phyloP scores from a whole-genome alignment of 2,329 filamentous ascomycete genomes.

The Sporothrix dimorphospora region DNA sequence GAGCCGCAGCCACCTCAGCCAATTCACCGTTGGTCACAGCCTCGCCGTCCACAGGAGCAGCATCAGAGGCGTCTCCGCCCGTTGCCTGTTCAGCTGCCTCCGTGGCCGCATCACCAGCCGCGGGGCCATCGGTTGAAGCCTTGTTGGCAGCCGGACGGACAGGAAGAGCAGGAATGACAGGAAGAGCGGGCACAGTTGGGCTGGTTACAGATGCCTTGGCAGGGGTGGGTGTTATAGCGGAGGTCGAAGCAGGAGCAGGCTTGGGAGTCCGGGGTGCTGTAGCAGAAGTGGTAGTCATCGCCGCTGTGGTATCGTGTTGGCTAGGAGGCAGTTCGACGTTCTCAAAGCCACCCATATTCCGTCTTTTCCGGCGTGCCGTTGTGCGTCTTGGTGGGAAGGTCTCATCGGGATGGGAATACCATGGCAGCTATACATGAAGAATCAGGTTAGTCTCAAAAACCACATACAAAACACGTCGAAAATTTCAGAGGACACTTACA shows the following conservation, averaged over 20 bases:
- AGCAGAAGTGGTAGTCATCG: not conserved
- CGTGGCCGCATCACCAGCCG: constrained; percentile 8
- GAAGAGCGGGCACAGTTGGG: constrained; percentile 44
- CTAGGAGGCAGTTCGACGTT: constrained; percentile 44
- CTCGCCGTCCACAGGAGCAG: not conserved
- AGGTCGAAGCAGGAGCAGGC: not conserved
- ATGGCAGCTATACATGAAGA: constrained; percentile 54
- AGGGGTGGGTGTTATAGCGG: constrained; percentile 34
- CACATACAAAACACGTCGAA: too few species aligned
- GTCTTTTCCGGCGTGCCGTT: constrained; percentile 50
- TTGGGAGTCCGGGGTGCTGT: not conserved
- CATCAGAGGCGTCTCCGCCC: constrained; percentile 21
- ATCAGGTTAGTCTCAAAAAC: not conserved
- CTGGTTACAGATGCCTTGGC: constrained; percentile 35
- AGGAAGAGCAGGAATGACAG: constrained; percentile 53
- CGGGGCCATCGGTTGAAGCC: not conserved
- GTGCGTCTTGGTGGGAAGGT: constrained; percentile 53
- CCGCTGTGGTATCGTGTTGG: not conserved
- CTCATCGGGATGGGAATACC: constrained; percentile 56
- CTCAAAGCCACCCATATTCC: constrained; percentile 42
- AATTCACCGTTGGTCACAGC: not conserved
- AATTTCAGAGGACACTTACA: constrained; percentile 46
- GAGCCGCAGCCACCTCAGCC: constrained; percentile 31
- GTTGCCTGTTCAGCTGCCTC: constrained; percentile 12
- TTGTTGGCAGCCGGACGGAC: constrained; percentile 35